Base-by-base conservation (phyloP, 257 asterid species). In the Scutellaria barbata region DNA sequence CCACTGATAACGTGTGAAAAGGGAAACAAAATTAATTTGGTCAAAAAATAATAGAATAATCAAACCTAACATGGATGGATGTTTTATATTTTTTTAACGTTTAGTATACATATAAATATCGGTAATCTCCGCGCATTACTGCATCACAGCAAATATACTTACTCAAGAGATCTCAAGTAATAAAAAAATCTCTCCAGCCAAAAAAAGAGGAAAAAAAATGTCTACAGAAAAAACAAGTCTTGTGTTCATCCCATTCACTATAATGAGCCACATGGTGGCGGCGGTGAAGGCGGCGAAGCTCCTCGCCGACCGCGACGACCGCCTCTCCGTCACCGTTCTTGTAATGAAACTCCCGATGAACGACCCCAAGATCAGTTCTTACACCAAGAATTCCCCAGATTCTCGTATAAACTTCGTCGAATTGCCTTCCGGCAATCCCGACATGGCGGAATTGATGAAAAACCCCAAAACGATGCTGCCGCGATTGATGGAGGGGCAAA, bases 171-270 rank as follows among this genome's bases (percentile, higher is more conserved):
- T 30, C 35, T 30, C 35, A 30, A 30, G 30, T 22, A 22, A 22
- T 1, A 22, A 22, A 22, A 30, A 30, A 30, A 30, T 30, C 5
- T 30, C 3, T 22, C 25, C 25, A 41, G 7, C 8, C 8, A 66
- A 4, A 8, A 30, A 7, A 42, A 8, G 4, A 8, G 8, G 9
- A 6, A 4, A 61, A 42, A 57, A 17, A 5, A 78, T 59, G 70
- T 58, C 75, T 8, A 16, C 16, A 12, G 17, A 12, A 51, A n/a
- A 42, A 13, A 59, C 74, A 2, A 71, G 13, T 13, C 40, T 82
- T 3, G 64, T 80, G 0, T 80, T 85, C 78, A 74, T 85, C 1
- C 90, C 90, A 42, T 79, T 72, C 42, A 87, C 87, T 0, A 18
- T 62, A 1, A 17, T 66, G 41, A 78, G 90, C 50, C 90, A 85